Percentiles rank a stretch among this genome's conserved stretches.
These are phyloP conservation scores for Fonsecaea multimorphosa DNA, from an alignment of 2,329 filamentous ascomycete genomes.

Conservation along the genomic window DNA sequence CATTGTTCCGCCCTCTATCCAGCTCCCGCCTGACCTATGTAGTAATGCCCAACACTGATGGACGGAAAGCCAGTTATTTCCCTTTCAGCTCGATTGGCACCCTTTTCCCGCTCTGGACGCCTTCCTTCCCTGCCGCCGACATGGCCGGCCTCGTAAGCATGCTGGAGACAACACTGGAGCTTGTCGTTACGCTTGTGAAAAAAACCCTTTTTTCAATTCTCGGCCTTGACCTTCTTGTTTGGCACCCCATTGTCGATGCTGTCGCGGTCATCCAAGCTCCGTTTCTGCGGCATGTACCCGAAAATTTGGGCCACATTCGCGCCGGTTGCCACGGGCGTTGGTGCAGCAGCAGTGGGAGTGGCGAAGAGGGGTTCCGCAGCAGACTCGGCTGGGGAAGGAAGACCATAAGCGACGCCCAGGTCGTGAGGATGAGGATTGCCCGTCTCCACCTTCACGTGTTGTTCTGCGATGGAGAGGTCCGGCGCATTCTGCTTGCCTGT, in stretches of 20 bases:
- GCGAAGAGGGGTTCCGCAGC: neutral
- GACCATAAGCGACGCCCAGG: neutral
- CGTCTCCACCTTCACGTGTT: neutral
- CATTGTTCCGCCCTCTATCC: neutral
- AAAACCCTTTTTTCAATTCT: slow-evolving; percentile 6
- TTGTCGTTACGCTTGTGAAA: neutral
- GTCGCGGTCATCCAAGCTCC: neutral
- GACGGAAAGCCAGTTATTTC: neutral
- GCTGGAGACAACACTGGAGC: neutral
- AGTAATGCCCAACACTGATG: no score
- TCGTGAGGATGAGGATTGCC: neutral
- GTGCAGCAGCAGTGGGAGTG: neutral
- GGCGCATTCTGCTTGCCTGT: neutral
- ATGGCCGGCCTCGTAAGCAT: neutral
- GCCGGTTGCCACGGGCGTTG: neutral
- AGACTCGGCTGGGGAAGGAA: slow-evolving; percentile 19
- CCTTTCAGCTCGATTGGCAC: neutral
- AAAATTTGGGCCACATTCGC: neutral
- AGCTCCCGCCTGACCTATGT: no score
- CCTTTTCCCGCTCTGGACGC: neutral
- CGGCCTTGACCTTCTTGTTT: slow-evolving; percentile 21
- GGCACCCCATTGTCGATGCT: neutral
- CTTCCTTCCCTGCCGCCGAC: neutral
- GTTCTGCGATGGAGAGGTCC: neutral
- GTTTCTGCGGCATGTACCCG: neutral